Evolutionary conservation across 805 yeast genomes (phyloP).

Genomic region (Wickerhamomyces hampshirensis): DNA sequence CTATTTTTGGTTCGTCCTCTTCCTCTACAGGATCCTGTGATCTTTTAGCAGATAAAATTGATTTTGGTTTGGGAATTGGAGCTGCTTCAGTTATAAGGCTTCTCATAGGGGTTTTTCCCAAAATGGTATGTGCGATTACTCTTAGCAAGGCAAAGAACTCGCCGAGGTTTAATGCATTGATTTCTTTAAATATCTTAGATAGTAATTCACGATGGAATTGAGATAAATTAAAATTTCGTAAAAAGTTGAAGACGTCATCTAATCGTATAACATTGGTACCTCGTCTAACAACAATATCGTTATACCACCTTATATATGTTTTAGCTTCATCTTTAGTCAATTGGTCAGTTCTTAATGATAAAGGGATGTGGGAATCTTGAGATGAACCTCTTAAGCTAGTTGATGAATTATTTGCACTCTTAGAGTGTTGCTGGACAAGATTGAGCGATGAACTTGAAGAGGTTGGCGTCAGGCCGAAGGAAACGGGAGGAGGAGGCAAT

Average conservation of each 20-base stretch:
- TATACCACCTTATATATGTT: conserved; percentile 92
- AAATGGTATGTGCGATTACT: conserved; percentile 66
- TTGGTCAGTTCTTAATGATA: conserved; percentile 61
- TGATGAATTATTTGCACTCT: background rate
- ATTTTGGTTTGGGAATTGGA: conserved; percentile 72
- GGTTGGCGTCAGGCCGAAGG: conserved; percentile 37
- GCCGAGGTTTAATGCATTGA: conserved; percentile 70
- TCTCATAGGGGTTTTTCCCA: conserved; percentile 49
- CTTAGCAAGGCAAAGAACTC: conserved; percentile 87
- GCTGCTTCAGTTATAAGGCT: conserved; percentile 49
- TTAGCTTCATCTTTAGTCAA: conserved; percentile 73
- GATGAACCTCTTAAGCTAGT: conserved; percentile 18
- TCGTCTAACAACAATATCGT: conserved; percentile 71
- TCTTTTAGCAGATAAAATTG: conserved; percentile 64
- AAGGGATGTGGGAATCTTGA: conserved; percentile 45
- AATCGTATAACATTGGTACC: conserved; percentile 62
- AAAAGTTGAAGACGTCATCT: conserved; percentile 73
- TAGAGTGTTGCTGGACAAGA: conserved; percentile 8
- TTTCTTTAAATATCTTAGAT: conserved; percentile 44
- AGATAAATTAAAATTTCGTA: conserved; percentile 69
- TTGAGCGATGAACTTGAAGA: conserved; percentile 18
- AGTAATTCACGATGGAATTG: conserved; percentile 47
- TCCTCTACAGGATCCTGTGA: conserved; percentile 42
- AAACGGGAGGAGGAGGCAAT: conserved; percentile 46
- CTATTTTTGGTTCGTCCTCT: conserved; percentile 23